Evolutionary conservation across 345 rosid genomes (phyloP), one percentile per base, ranked within the genome.

Genomic region (Trapa bicornis): DNA sequence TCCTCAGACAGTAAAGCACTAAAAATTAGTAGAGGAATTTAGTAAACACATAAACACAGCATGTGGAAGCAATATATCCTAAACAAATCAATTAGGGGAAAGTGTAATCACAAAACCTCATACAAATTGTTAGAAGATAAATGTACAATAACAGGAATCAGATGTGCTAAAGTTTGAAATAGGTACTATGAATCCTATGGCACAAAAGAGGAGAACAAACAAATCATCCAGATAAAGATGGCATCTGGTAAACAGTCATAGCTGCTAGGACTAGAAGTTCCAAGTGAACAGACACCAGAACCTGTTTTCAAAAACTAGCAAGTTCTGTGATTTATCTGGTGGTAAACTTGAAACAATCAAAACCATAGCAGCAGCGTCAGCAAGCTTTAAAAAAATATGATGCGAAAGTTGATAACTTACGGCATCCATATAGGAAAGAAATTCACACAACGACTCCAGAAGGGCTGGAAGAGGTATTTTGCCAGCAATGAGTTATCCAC

Each of bases 351-450:
- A 1, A 54, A n/a, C 56, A 50, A 50, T 39, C 47, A 64, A 37
- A 22, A 41, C 10, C 16, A 42, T 29, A 16, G 42, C 33, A 64
- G 9, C 35, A 7, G 37, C 4, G 6, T 22, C 29, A 22, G 3
- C 61, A 37, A 61, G 38, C 14, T 22, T 15, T 22, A 14, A 47
- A 41, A 64, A 41, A 42, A 17, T 39, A 45, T 11, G n/a, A 15
- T 47, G 32, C 7, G 42, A 65, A 38, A 10, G 37, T 70, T 4
- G 4, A 35, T 69, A 65, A 79, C 93, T 83, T 70, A 91, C 99
- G 99, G 97, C 97, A 95, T 89, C 99, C 99, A 95, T 45, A 95
- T 87, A 61, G 99, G 99, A 73, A 95, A 87, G 87, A 95, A 76
- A 73, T 79, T 80, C 71, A 95, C 97, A 61, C 78, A 79, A 16